These are phyloP conservation scores for Isoetes taiwanensis DNA, from an alignment of 75 land plant genomes.

Conservation along the genomic window DNA sequence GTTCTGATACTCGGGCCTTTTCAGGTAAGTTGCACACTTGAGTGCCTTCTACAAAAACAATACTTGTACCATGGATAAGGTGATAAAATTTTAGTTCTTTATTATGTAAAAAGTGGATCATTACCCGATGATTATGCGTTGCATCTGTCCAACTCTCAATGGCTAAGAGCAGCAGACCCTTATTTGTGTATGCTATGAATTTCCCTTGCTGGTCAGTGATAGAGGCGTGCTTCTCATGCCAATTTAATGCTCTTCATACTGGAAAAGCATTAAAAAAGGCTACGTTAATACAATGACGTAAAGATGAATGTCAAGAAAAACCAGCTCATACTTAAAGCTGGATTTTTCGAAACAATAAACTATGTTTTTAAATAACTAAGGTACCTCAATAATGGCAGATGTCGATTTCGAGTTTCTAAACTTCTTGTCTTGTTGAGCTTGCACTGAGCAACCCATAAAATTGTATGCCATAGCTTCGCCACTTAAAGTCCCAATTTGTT, in stretches of 20 bases:
- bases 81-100: no score
- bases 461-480: conserved; percentile 27
- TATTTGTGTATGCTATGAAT: conserved; percentile 20
- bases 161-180: conserved; percentile 13
- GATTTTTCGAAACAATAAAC: no score
- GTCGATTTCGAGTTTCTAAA: background rate
- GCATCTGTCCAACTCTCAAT: conserved; percentile 20
- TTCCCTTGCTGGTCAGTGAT: conserved; percentile 15
- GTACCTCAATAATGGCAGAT: no score
- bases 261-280: background rate
- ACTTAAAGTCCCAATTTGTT: conserved; percentile 11
- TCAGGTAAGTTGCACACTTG: conserved; percentile 20
- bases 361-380: no score
- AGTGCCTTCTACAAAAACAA: conserved; percentile 26
- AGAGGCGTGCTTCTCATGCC: conserved; percentile 16
- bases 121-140: conserved; percentile 21
- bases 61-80: no score
- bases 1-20: conserved; percentile 17
- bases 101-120: no score
- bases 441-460: conserved; percentile 25
- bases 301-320: no score
- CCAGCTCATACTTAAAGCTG: no score
- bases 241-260: conserved; percentile 23
- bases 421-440: conserved; percentile 23
- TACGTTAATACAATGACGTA: no score